phyloP scores from a whole-genome alignment of 75 land plant genomes.

The Selaginella moellendorffii region DNA sequence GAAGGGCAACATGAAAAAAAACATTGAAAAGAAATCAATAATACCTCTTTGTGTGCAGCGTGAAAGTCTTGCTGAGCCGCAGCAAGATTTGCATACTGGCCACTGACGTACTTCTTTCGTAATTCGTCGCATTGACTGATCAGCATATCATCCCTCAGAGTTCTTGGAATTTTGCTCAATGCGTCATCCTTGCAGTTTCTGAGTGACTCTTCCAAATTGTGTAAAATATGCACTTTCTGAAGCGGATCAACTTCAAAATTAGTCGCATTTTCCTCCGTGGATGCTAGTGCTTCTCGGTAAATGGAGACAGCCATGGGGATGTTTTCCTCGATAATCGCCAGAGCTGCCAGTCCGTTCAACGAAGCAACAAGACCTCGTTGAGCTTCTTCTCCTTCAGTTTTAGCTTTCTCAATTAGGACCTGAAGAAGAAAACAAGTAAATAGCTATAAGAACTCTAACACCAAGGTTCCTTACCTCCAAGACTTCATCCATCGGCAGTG shows the following conservation, averaged over 20 bases:
- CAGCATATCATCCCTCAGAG: conserved; percentile 26
- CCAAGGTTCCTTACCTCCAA: conserved; percentile 32
- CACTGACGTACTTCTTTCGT: conserved; percentile 48
- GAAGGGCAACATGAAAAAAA: neutral
- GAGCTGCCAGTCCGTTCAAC: conserved; percentile 83
- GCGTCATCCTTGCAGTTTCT: neutral
- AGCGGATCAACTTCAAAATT: conserved; percentile 83
- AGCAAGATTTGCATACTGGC: conserved; percentile 47
- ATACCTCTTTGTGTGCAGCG: conserved; percentile 50
- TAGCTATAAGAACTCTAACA: neutral
- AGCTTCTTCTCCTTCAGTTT: conserved; percentile 91
- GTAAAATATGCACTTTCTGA: conserved; percentile 73
- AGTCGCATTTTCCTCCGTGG: conserved; percentile 51
- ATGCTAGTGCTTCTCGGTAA: conserved; percentile 63
- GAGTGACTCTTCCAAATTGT: conserved; percentile 38
- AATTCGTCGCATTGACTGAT: conserved; percentile 43
- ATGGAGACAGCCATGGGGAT: conserved; percentile 39
- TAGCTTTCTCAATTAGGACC: conserved; percentile 80
- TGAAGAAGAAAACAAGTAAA: conserved; percentile 27
- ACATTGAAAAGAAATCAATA: neutral
- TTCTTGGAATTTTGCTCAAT: conserved; percentile 13
- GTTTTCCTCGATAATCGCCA: conserved; percentile 58
- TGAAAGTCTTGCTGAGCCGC: conserved; percentile 57
- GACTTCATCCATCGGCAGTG: conserved; percentile 95
- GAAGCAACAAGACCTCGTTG: conserved; percentile 62